Evolutionary conservation across 257 asterid species (phyloP).

Genomic region (Sherardia arvensis): DNA sequence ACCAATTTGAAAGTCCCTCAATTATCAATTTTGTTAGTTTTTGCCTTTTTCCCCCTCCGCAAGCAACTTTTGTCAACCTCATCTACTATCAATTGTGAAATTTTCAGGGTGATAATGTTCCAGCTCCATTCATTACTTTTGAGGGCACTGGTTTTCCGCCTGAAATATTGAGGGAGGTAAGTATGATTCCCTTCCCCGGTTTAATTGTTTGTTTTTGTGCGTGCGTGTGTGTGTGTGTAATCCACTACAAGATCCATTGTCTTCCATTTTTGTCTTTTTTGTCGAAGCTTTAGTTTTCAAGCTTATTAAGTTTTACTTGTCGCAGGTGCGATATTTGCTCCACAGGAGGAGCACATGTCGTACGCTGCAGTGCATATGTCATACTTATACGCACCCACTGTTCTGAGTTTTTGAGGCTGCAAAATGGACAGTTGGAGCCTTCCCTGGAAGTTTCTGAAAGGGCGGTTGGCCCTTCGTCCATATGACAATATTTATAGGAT

Average conservation of each 20-base stretch:
- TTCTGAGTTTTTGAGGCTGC: slow-evolving; percentile 96
- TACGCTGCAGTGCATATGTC: slow-evolving; percentile 97
- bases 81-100: not conserved
- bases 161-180: slow-evolving; percentile 89
- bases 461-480: slow-evolving; percentile 72
- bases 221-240: no score
- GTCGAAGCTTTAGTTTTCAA: slow-evolving; percentile 40
- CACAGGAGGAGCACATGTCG: slow-evolving; percentile 98
- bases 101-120: slow-evolving; percentile 73
- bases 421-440: slow-evolving; percentile 91
- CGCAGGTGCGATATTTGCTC: slow-evolving; percentile 99
- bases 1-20: no score
- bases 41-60: slow-evolving; percentile 3
- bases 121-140: slow-evolving; percentile 69
- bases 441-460: slow-evolving; percentile 70
- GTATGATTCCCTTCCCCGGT: slow-evolving; percentile 11
- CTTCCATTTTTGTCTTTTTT: slow-evolving; percentile 38
- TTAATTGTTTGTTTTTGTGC: slow-evolving; percentile 21
- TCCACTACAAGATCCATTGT: slow-evolving; percentile 39
- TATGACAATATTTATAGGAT: slow-evolving; percentile 68
- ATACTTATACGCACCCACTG: slow-evolving; percentile 58
- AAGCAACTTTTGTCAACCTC: no score
- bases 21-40: no score
- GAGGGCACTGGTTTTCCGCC: slow-evolving; percentile 71
- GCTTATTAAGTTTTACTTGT: slow-evolving; percentile 79